phyloP scores from a whole-genome alignment of 1,139 yeast genomes.

The Candida freyschussii region DNA sequence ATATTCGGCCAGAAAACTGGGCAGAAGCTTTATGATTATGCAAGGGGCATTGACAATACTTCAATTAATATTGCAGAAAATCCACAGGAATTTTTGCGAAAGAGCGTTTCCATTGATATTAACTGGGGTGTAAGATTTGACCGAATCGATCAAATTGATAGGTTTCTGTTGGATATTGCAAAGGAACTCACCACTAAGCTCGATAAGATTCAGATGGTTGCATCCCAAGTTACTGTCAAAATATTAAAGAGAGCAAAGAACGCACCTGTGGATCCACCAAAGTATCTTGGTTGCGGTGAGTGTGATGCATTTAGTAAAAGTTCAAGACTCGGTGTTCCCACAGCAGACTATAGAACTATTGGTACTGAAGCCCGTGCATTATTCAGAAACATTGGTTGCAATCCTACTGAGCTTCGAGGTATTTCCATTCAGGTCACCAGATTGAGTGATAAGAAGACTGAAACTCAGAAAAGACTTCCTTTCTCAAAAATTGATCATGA shows the following conservation, averaged over 20 bases:
- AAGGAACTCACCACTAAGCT: slow-evolving; percentile 57
- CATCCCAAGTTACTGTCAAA: slow-evolving; percentile 58
- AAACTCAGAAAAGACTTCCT: slow-evolving; percentile 41
- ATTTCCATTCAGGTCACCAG: slow-evolving; percentile 64
- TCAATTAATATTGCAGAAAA: slow-evolving; percentile 38
- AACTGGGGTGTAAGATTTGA: slow-evolving; percentile 87
- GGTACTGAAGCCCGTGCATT: slow-evolving; percentile 57
- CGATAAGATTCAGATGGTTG: slow-evolving; percentile 41
- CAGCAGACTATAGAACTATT: slow-evolving; percentile 58
- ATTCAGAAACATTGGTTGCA: slow-evolving; percentile 52
- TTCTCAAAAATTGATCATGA: slow-evolving; percentile 26
- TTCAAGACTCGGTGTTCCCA: slow-evolving; percentile 56
- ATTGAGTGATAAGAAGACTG: slow-evolving; percentile 37
- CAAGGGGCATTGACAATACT: slow-evolving; percentile 65
- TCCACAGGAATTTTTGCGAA: slow-evolving; percentile 49
- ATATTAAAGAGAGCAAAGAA: slow-evolving; percentile 57
- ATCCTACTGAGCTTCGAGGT: slow-evolving; percentile 72
- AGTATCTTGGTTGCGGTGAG: slow-evolving; percentile 77
- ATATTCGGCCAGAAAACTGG: slow-evolving; percentile 72
- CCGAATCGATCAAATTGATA: slow-evolving; percentile 53
- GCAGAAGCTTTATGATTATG: slow-evolving; percentile 49
- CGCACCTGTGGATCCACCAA: slow-evolving; percentile 73
- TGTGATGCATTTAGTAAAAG: slow-evolving; percentile 65
- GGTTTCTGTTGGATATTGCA: slow-evolving; percentile 54
- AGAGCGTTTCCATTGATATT: slow-evolving; percentile 82